Base-by-base conservation (phyloP, 2,329 filamentous ascomycete genomes). In the Aspergillus fumigatiaffinis region DNA sequence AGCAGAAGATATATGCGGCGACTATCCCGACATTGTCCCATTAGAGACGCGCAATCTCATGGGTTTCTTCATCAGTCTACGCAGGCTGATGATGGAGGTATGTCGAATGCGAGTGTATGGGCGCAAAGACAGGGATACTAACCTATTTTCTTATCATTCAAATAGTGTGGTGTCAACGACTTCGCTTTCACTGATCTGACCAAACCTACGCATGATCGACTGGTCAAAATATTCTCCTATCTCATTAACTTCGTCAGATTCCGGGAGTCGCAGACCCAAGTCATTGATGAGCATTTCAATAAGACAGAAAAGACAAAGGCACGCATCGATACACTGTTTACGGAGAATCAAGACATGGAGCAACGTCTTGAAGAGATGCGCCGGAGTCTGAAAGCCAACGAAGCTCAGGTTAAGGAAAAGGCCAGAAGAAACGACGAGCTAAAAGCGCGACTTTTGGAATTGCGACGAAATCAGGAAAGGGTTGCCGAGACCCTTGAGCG, bases 231-330 rank as follows among this genome's bases (percentile, higher is more conserved):
- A 69, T 94, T 99, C 73, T 96, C 91, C 63, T 97, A 97, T 76
- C 85, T 97, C 62, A 99, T 99, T 80, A 99, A 99, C 77, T 99
- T 99, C 76, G 92, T 97, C 65, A 87, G 94, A 53, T 99, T 97
- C 77, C 89, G 94, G 66, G 92, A 97, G 77, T 92, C 89, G 60
- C 93, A 97, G 75, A 95, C 92, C 1, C 80, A 81, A 42, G 86
- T 94, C 29, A 96, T 97, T 62, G 92, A 97, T 72, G 86, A 95
- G 72, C 90, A 97, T 76, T 94, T 94, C 79, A 94, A 96, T 79
- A 92, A 91, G 68, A 85, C 90, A 12, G 91, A 97, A 75, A 85
- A 84, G 58, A 92, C 90, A 1, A 97, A 96, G 76, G 81, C 87
- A 53, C 86, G 89, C 60, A 97, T 97, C 68, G 93, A 97, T 76